A percentile compares a stretch with the other conserved stretches of the same genome.
phyloP scores from a whole-genome alignment of 768 basidiomycete genomes.

The Porpolomopsis calyptriformis region DNA sequence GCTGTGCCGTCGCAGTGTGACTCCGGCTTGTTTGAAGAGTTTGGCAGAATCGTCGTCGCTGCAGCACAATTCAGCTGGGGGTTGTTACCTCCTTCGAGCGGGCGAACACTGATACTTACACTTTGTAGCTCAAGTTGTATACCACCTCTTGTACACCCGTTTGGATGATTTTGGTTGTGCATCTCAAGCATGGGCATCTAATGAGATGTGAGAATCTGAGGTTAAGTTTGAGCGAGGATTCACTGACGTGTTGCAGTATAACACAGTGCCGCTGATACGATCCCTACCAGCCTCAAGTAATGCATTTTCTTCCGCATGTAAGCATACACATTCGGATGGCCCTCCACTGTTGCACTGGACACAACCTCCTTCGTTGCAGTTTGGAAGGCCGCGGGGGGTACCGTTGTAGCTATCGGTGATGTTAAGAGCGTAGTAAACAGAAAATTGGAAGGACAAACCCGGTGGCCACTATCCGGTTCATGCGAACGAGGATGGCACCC shows the following conservation, averaged over 20 bases:
- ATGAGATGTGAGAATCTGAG: not conserved
- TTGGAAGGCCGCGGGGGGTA: conserved; percentile 79
- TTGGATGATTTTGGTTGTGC: conserved; percentile 96
- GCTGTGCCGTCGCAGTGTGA: conserved; percentile 65
- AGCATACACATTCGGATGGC: conserved; percentile 76
- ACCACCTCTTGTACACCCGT: conserved; percentile 86
- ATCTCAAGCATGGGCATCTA: conserved; percentile 96
- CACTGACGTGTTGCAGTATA: conserved; percentile 96
- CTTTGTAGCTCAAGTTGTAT: conserved; percentile 91
- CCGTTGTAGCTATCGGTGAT: conserved; percentile 74
- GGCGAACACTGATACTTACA: conserved; percentile 44
- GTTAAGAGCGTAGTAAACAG: not conserved
- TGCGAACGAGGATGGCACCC: conserved; percentile 84
- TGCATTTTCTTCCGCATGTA: conserved; percentile 98
- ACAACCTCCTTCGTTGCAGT: conserved; percentile 93
- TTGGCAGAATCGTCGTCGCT: conserved; percentile 77
- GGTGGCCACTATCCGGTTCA: conserved; percentile 68
- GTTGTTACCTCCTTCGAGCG: too few relatives aligned
- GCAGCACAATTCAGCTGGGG: too few relatives aligned
- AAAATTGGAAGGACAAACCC: conserved; percentile 36
- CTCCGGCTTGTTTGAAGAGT: conserved; percentile 72
- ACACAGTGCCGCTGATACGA: conserved; percentile 71
- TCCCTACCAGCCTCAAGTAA: conserved; percentile 89
- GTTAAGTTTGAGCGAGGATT: not conserved
- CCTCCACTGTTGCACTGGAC: conserved; percentile 54